Percentiles rank a stretch among this genome's conserved stretches.
Evolutionary conservation across 495 filamentous ascomycete species (phyloP).

Genomic region (Daldinia caldariorum): DNA sequence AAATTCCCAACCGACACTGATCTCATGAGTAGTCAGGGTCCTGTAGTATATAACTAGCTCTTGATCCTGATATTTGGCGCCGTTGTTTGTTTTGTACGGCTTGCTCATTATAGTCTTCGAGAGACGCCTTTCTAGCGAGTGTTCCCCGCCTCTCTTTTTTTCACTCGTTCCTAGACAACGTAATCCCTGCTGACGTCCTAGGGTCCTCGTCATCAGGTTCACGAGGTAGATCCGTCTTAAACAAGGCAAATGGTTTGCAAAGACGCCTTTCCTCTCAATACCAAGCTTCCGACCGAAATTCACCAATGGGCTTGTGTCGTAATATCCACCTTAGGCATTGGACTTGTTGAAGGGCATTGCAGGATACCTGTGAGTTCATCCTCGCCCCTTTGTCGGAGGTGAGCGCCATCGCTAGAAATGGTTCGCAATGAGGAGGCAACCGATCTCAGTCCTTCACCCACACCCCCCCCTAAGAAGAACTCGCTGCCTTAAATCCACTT

Average conservation of each 20-base stretch:
- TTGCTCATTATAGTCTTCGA: background rate
- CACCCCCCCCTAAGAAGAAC: background rate
- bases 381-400: background rate
- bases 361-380: background rate
- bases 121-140: background rate
- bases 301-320: background rate
- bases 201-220: background rate
- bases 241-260: slow-evolving; percentile 6
- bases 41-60: background rate
- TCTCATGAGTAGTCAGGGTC: background rate
- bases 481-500: slow-evolving; percentile 1
- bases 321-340: background rate
- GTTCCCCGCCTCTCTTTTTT: background rate
- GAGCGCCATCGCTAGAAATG: background rate
- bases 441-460: background rate
- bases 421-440: slow-evolving; percentile 1
- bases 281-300: slow-evolving; percentile 1
- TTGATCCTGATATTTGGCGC: background rate
- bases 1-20: background rate
- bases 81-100: background rate
- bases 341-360: background rate
- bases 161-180: background rate
- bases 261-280: background rate
- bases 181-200: slow-evolving; percentile 3
- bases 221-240: background rate